Percentiles rank a stretch among this genome's conserved stretches.
phyloP scores from a whole-genome alignment of 345 rosid species.

The Populus tremula region DNA sequence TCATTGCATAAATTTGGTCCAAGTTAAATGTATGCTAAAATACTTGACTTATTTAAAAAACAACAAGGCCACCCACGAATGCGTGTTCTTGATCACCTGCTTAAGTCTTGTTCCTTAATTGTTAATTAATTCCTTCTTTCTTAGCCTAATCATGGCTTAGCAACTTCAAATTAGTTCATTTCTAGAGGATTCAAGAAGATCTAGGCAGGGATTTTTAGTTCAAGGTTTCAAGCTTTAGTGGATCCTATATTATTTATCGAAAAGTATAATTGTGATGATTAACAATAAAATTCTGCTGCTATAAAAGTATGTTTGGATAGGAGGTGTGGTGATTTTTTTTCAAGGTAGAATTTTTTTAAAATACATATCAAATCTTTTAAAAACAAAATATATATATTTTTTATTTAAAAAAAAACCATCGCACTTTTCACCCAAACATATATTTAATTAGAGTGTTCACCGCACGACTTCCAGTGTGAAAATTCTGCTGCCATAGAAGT shows the following conservation, averaged over 20 bases:
- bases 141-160: neutral
- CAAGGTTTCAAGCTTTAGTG: neutral
- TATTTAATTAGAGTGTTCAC: too few species aligned
- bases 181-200: neutral
- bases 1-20: neutral
- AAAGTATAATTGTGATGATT: too few species aligned
- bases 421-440: too few species aligned
- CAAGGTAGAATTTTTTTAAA: too few species aligned
- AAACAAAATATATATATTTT: too few species aligned
- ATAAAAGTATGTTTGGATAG: too few species aligned
- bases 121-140: neutral
- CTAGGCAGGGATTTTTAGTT: neutral
- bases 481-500: too few species aligned
- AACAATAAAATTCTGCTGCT: too few species aligned
- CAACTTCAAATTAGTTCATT: neutral
- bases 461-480: too few species aligned
- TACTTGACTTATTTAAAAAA: neutral
- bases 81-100: neutral
- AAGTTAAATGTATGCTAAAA: conserved; percentile 5
- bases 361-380: too few species aligned
- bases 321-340: too few species aligned
- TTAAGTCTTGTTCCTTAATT: neutral
- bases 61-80: neutral
- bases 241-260: neutral
- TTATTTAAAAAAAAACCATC: too few species aligned